Evolutionary conservation across 331 rosid genomes (phyloP).

Genomic region (Malus hybrid): DNA sequence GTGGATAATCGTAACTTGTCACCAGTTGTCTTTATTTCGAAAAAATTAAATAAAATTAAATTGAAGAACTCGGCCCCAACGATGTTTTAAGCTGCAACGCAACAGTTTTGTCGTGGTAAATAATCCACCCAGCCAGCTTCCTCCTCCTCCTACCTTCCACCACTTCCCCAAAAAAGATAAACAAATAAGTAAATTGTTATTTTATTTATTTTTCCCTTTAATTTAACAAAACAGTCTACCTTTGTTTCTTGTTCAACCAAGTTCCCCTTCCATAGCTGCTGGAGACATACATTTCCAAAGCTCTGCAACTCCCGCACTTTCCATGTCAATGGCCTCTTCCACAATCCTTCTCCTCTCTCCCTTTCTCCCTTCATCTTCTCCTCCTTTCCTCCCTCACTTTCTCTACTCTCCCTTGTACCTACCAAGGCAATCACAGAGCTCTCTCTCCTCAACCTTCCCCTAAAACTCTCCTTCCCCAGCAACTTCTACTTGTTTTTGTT

Average conservation of each 20-base stretch:
- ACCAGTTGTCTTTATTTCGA: no score
- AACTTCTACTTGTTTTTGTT: neutral
- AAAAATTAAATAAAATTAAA: no score
- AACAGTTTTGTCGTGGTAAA: neutral
- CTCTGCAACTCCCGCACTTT: slow-evolving; percentile 41
- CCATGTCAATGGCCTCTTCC: slow-evolving; percentile 45
- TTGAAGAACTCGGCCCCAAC: neutral
- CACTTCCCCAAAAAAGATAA: neutral
- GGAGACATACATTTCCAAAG: slow-evolving; percentile 18
- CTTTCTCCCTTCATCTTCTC: slow-evolving; percentile 19
- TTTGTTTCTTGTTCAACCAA: slow-evolving; percentile 2
- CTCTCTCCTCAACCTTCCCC: slow-evolving; percentile 15
- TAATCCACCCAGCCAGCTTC: neutral
- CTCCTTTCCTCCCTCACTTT: slow-evolving; percentile 11
- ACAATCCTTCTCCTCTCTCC: slow-evolving; percentile 16
- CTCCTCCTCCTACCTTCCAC: neutral
- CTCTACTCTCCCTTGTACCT: slow-evolving; percentile 17
- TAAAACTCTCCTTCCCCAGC: slow-evolving; percentile 17
- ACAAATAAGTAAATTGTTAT: neutral
- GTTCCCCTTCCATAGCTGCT: slow-evolving; percentile 20
- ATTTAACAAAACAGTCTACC: neutral
- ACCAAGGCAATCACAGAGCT: slow-evolving; percentile 12
- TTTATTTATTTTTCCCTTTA: neutral
- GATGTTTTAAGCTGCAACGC: neutral
- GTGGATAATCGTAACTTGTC: no score